A percentile compares a stretch with the other conserved stretches of the same genome.
These are phyloP conservation scores for Psidium guajava DNA, from an alignment of 345 rosid genomes.

Conservation along the genomic window DNA sequence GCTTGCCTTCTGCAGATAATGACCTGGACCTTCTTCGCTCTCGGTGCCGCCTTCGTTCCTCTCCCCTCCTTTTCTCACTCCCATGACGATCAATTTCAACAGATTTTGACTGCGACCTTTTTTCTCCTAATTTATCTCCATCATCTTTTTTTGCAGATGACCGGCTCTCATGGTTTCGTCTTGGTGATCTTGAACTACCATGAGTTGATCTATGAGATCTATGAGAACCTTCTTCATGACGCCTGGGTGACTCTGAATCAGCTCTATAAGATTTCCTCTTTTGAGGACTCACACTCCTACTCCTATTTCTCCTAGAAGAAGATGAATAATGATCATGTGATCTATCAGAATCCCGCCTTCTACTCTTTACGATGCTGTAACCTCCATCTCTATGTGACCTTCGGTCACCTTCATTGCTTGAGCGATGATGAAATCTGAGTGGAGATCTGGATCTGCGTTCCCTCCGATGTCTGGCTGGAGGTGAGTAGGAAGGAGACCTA, in stretches of 20 bases:
- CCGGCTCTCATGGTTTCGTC: constrained; percentile 29
- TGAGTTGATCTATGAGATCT: constrained; percentile 44
- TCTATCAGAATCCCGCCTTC: constrained; percentile 46
- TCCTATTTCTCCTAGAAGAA: constrained; percentile 57
- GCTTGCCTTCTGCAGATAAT: constrained; percentile 32
- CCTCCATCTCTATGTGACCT: constrained; percentile 44
- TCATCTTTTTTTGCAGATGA: constrained; percentile 43
- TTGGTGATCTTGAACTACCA: constrained; percentile 54
- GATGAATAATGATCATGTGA: constrained; percentile 43
- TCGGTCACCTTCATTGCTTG: constrained; percentile 50
- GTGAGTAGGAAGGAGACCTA: constrained; percentile 67
- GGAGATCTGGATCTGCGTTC: constrained; percentile 70
- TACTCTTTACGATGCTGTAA: constrained; percentile 32
- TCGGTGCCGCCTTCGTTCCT: constrained; percentile 24
- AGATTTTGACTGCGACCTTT: constrained; percentile 51
- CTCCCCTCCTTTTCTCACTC: constrained; percentile 24
- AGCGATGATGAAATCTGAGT: constrained; percentile 34
- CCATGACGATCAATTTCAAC: constrained; percentile 18
- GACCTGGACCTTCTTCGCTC: constrained; percentile 47
- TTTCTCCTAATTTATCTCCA: constrained; percentile 25
- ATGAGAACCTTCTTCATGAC: constrained; percentile 33
- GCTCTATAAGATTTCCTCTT: constrained; percentile 34
- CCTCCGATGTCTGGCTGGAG: constrained; percentile 46
- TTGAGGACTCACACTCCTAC: constrained; percentile 63
- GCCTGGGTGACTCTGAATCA: constrained; percentile 54